Percentiles rank a stretch among this genome's conserved stretches.
Conservation (phyloP, 495 filamentous ascomycete species). For the Polyplosphaeria fusca region DNA sequence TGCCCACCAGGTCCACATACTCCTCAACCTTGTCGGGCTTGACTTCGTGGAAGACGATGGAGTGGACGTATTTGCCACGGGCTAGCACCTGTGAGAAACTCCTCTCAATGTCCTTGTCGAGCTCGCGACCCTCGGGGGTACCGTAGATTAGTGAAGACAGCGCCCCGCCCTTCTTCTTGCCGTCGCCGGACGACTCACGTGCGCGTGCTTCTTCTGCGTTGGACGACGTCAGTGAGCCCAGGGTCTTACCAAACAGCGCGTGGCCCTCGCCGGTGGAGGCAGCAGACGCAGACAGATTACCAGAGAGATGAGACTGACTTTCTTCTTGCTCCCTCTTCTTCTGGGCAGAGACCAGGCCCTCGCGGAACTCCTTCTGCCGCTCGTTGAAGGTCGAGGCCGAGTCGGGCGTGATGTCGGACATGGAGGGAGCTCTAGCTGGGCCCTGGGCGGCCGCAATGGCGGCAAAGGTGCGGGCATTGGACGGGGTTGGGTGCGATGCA, state of each 20-base stretch:
- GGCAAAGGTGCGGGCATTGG: conserved; percentile 27
- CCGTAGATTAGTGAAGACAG: conserved; percentile 83
- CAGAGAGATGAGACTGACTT: conserved; percentile 62
- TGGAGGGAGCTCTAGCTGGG: conserved; percentile 61
- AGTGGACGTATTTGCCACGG: conserved; percentile 96
- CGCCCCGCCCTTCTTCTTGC: conserved; percentile 52
- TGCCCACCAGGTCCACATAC: conserved; percentile 86
- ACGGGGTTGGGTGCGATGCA: conserved; percentile 3
- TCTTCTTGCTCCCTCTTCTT: conserved; percentile 75
- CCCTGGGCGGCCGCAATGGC: conserved; percentile 22
- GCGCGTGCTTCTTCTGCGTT: conserved; percentile 42
- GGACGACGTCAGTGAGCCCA: conserved; percentile 38
- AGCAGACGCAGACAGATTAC: conserved; percentile 46
- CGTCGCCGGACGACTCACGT: conserved; percentile 49
- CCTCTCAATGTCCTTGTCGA: conserved; percentile 91
- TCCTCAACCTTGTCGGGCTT: conserved; percentile 94
- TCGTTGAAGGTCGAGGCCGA: conserved; percentile 70
- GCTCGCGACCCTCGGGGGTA: conserved; percentile 85
- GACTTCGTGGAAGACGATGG: conserved; percentile 94
- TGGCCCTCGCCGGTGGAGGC: conserved; percentile 3
- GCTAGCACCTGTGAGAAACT: conserved; percentile 92
- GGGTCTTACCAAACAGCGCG: conserved; percentile 25
- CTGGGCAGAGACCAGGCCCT: conserved; percentile 70
- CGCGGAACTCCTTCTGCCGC: conserved; percentile 81
- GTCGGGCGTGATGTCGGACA: conserved; percentile 77